These are phyloP conservation scores for Tolypocladium ovalisporum DNA, from an alignment of 2,329 filamentous ascomycete species.

Conservation along the genomic window DNA sequence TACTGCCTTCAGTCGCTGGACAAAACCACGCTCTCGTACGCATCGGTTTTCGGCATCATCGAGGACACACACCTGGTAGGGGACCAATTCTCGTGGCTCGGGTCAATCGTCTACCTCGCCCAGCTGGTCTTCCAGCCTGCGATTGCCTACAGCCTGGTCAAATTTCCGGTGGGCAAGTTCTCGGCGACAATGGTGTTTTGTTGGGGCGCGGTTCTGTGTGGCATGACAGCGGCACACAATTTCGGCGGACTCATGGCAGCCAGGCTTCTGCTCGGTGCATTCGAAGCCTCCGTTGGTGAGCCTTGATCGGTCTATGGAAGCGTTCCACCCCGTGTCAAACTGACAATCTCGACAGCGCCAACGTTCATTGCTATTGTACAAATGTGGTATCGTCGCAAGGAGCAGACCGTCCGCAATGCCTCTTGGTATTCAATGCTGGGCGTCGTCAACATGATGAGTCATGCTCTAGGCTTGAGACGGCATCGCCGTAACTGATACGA, in stretches of 20 bases:
- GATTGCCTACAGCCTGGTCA: conserved; percentile 45
- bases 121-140: conserved; percentile 47
- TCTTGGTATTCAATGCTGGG: conserved; percentile 53
- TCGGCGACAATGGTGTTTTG: conserved; percentile 43
- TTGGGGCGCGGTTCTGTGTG: conserved; percentile 41
- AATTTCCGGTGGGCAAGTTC: conserved; percentile 50
- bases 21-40: conserved; percentile 50
- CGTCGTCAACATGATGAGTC: conserved; percentile 37
- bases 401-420: conserved; percentile 45
- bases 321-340: not conserved
- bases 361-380: conserved; percentile 46
- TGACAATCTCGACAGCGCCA: conserved; percentile 16
- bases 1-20: conserved; percentile 55
- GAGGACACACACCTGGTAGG: conserved; percentile 45
- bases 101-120: conserved; percentile 48
- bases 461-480: not conserved
- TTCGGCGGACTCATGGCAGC: conserved; percentile 38
- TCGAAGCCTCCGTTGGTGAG: conserved; percentile 32
- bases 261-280: conserved; percentile 45
- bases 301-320: rapidly evolving
- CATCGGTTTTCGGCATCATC: conserved; percentile 52
- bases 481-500: not conserved
- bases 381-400: conserved; percentile 51
- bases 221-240: conserved; percentile 39
- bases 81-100: conserved; percentile 49